phyloP scores from a whole-genome alignment of 2,329 filamentous ascomycete species.

The Anisogramma anomala region DNA sequence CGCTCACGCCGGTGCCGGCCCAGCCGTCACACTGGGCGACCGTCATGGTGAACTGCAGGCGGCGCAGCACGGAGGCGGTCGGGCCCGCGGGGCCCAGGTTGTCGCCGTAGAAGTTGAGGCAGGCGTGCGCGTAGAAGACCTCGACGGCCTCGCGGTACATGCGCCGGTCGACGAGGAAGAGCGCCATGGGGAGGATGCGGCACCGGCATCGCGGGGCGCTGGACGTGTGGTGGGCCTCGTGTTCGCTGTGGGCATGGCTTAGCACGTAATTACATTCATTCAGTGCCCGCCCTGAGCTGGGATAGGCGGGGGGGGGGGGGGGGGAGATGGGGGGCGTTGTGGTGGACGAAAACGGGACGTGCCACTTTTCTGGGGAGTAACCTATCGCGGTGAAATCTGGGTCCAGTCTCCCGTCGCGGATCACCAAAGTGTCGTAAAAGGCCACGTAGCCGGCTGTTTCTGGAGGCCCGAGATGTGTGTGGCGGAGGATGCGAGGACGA shows the following conservation, averaged over 20 bases:
- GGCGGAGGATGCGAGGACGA: neutral
- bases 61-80: neutral
- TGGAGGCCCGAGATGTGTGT: conserved; percentile 2
- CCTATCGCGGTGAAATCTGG: neutral
- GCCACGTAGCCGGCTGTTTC: neutral
- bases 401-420: neutral
- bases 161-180: neutral
- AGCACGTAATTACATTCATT: neutral
- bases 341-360: neutral
- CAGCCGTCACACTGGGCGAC: neutral
- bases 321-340: too few species aligned
- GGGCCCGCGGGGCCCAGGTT: neutral
- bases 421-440: neutral
- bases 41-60: neutral
- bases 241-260: neutral
- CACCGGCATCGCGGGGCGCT: neutral
- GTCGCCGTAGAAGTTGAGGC: neutral
- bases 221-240: neutral
- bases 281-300: neutral
- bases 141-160: neutral
- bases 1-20: too few species aligned
- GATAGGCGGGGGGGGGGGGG: neutral
- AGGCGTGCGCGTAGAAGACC: neutral
- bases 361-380: neutral
- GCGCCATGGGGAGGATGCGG: neutral